Base-by-base conservation (phyloP, 306 rosid species). In the Trifolium dubium region DNA sequence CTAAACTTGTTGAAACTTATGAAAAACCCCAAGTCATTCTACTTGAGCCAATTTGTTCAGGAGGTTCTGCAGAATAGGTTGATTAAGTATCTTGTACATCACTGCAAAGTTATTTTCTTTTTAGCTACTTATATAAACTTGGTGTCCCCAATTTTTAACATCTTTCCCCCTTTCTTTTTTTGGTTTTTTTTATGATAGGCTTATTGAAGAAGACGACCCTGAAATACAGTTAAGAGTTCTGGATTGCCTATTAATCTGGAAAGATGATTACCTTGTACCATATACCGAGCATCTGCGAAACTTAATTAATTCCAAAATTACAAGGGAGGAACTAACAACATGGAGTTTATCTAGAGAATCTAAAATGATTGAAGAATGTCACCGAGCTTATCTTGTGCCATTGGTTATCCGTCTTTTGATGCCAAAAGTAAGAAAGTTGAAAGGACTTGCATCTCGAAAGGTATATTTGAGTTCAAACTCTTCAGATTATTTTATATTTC, bases 311-410 rank as follows among this genome's bases (percentile, higher is more conserved):
- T 84, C 78, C 66, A 82, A 77, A 82, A 83, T 82, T 69, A 79
- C 86, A 47, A 87, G 98, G 80, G 98, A 94, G 83, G 96, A 94
- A 64, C 82, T 91, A 77, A 88, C 95, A 29, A 89, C 88, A 43
- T 94, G 98, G 98, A 89, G 91, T 85, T 79, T 94, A 71, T 89
- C 91, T 28, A 85, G 81, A 79, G 96, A 91, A 83, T 84, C 92
- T 58, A 77, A 74, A 78, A 80, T 61, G 35, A 83, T 91, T 78
- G 86, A 88, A 79, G 92, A 86, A 64, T 71, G 83, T 39, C 96
- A 94, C 85, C 84, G 98, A 73, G 72, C 81, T 78, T 50, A 77
- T 74, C 83, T 94, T 63, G 85, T 94, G 75, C 97, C 97, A 35
- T 6, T 91, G 50, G 91, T 87, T 80, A 91, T 88, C 71, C 95